These are phyloP conservation scores for Periconia sp. DNA, from an alignment of 2,329 filamentous ascomycete species.

Conservation along the genomic window DNA sequence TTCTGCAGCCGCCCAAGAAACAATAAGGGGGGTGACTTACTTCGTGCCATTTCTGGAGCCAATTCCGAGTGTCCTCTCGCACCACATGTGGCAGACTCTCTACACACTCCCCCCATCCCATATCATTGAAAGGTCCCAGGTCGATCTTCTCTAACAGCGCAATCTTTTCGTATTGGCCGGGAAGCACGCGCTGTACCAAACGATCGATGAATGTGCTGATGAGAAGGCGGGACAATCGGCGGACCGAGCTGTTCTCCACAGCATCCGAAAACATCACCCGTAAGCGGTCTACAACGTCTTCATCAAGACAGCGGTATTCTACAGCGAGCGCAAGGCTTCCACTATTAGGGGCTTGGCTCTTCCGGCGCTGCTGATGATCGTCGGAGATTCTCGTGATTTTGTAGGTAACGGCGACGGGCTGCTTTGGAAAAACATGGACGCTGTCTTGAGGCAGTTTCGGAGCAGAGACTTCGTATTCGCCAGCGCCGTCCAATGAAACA, in stretches of 20 bases:
- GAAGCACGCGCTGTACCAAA: conserved; percentile 49
- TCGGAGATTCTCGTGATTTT: conserved; percentile 65
- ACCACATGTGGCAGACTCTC: conserved; percentile 51
- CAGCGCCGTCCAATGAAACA: conserved; percentile 70
- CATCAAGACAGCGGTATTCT: conserved; percentile 74
- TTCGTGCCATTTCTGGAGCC: conserved; percentile 61
- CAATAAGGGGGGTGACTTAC: conserved; percentile 35
- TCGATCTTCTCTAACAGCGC: conserved; percentile 57
- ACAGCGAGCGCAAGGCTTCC: conserved; percentile 66
- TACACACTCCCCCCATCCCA: conserved; percentile 58
- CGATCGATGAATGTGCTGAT: conserved; percentile 52
- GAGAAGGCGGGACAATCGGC: conserved; percentile 53
- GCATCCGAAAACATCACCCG: conserved; percentile 50
- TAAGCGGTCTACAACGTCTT: conserved; percentile 63
- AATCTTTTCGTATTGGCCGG: conserved; percentile 56
- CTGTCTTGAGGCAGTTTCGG: conserved; percentile 45
- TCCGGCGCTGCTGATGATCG: conserved; percentile 23
- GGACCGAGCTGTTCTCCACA: conserved; percentile 52
- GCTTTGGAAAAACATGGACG: conserved; percentile 73
- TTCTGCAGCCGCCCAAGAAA: not conserved
- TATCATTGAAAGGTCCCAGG: conserved; percentile 53
- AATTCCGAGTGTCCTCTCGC: conserved; percentile 49
- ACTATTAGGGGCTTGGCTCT: conserved; percentile 33
- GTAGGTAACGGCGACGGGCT: conserved; percentile 80
- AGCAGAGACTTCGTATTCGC: conserved; percentile 67